Conservation (phyloP, 148 eudicot genomes). For the Suaeda aralocaspica region DNA sequence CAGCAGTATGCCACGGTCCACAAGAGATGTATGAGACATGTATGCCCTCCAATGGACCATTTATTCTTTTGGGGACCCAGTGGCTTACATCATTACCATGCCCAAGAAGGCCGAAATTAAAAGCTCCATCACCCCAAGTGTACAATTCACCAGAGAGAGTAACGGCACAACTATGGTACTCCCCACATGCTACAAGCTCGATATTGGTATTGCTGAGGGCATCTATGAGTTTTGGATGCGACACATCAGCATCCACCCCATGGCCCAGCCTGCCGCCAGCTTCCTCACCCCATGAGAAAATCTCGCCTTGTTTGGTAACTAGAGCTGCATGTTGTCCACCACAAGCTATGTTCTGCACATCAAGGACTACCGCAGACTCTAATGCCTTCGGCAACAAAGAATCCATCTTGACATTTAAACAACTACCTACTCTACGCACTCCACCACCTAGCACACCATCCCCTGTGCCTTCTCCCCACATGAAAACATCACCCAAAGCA, state of each 20-base stretch:
- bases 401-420: slow-evolving; percentile 57
- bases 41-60: slow-evolving; percentile 91
- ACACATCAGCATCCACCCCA: slow-evolving; percentile 91
- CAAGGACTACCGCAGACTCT: slow-evolving; percentile 93
- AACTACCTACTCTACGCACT: slow-evolving; percentile 50
- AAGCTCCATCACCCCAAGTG: slow-evolving; percentile 91
- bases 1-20: slow-evolving; percentile 99
- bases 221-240: slow-evolving; percentile 89
- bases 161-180: slow-evolving; percentile 92
- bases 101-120: slow-evolving; percentile 79
- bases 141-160: slow-evolving; percentile 92
- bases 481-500: slow-evolving; percentile 89
- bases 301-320: slow-evolving; percentile 96
- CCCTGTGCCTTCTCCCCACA: slow-evolving; percentile 96
- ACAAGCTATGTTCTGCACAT: slow-evolving; percentile 97
- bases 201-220: slow-evolving; percentile 76
- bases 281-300: slow-evolving; percentile 98
- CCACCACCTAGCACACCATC: slow-evolving; percentile 91
- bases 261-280: slow-evolving; percentile 89
- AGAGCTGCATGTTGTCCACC: slow-evolving; percentile 88
- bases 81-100: slow-evolving; percentile 93
- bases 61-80: slow-evolving; percentile 90
- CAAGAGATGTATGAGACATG: slow-evolving; percentile 91
- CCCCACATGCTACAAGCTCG: slow-evolving; percentile 95
- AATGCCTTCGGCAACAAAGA: slow-evolving; percentile 83